Evolutionary conservation across 768 basidiomycete species (phyloP), one percentile per base, ranked within the genome.

Genomic region (Boletus coccyginus): DNA sequence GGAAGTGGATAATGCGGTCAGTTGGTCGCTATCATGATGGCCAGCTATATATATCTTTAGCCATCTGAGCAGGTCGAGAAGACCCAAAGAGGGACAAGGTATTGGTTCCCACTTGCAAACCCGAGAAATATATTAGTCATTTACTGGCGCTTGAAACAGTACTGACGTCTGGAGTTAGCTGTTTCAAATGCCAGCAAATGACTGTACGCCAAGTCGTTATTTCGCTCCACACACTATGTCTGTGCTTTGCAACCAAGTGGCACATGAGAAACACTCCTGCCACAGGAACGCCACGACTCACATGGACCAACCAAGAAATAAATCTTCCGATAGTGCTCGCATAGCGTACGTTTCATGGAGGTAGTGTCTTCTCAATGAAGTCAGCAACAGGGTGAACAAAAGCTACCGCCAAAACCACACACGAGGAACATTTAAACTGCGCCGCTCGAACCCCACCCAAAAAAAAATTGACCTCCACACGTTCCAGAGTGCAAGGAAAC

Each of bases 401-500:
- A 16, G 17, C 7, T 29, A 47, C 3, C 31, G 7, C 13, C 38
- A 50, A 35, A 53, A 43, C 41, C 38, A 67, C 68, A 38, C 21
- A 69, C 63, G n/a, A 55, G 19, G 17, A 48, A 19, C 6, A 12
- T 33, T 47, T 56, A 70, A 42, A 50, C 62, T 17, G 63, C 43
- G 21, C 57, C 60, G n/a, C 52, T 52, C 10, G 62, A 65, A 21
- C 46, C 39, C 64, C 67, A 67, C 82, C n/a, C n/a, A n/a, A n/a
- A n/a, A 82, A 84, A 74, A 79, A 78, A n/a, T 73, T 14, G 83
- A 60, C 68, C 78, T 83, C 66, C 77, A 79, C 12, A 76, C 44
- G 5, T 89, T 48, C 84, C 84, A 87, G 19, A 90, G 69, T 0
- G 70, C 62, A 41, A 91, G 55, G 61, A 90, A 80, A 2, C 77